Evolutionary conservation across 2,329 filamentous ascomycete species (phyloP), one percentile per base, ranked within the genome.

Genomic region (Alternaria viburni): DNA sequence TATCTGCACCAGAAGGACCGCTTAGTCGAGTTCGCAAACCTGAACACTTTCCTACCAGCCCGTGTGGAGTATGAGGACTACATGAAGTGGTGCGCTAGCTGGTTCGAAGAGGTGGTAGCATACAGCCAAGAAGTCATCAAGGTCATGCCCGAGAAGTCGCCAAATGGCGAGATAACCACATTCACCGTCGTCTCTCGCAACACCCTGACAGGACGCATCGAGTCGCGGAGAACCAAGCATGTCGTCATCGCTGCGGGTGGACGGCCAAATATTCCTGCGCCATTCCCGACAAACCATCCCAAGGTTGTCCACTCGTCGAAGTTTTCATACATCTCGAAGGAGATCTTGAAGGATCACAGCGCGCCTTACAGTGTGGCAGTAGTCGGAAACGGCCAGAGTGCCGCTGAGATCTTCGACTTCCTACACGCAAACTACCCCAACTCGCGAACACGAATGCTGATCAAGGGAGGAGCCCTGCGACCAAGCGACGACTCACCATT

Each of bases 401-500:
- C 93, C 3, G 95, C 95, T 10, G 95, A 99, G 83, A 97, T 97
- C 74, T 97, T 96, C 83, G 91, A 93, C 82, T 94, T 97, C 79
- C 83, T 98, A 54, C 91, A 95, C 74, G 86, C 84, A 43, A 84
- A 92, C 50, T 97, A 96, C 77, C 93, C 93, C 43, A 93, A 95
- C 77, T 89, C 91, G 26, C 86, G 88, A 71, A 94, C 93, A 0
- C 87, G 85, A 36, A 82, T 99, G 61, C 83, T 97, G 63, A 95
- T 97, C 85, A 90, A 93, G 70, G 90, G 90, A 45, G 88, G 93
- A 67, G 93, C 95, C 60, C 82, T 99, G 64, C 89, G 91, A 71
- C 95, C 95, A 1, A 97, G 93, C 76, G 95, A 99, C 77, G 96
- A 98, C 79, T 97, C 93, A 57, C 96, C 95, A 17, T 98, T 98